phyloP scores from a whole-genome alignment of 176 grass and related monocot species.

The Triticum timopheevii region DNA sequence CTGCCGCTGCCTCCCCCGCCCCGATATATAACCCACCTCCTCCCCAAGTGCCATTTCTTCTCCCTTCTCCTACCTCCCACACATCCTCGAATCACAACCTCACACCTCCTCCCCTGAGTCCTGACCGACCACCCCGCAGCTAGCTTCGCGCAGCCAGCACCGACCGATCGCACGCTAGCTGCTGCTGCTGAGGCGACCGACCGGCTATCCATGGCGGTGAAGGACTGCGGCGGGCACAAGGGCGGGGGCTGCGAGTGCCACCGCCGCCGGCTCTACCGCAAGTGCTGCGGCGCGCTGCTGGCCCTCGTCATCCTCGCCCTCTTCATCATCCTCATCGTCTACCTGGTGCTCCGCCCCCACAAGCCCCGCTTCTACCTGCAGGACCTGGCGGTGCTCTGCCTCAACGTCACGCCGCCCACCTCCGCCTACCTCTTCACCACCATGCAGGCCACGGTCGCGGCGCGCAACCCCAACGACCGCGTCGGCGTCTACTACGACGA shows the following conservation, averaged over 20 bases:
- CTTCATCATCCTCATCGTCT: slow-evolving; percentile 46
- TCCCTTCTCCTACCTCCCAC: neutral
- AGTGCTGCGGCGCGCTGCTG: neutral
- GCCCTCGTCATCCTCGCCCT: neutral
- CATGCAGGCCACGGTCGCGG: slow-evolving; percentile 52
- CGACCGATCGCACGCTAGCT: neutral
- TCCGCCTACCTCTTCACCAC: slow-evolving; percentile 64
- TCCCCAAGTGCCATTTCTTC: neutral
- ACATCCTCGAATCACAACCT: neutral
- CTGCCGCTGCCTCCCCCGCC: neutral
- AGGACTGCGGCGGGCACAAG: slow-evolving; percentile 58
- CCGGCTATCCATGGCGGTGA: slow-evolving; percentile 16
- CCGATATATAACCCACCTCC: slow-evolving; percentile 24
- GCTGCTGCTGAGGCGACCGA: neutral
- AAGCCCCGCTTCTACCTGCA: slow-evolving; percentile 78
- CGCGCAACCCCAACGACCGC: slow-evolving; percentile 45
- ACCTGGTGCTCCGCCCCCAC: slow-evolving; percentile 55
- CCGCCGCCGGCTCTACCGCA: neutral
- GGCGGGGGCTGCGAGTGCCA: slow-evolving; percentile 35
- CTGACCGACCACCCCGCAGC: too few species aligned
- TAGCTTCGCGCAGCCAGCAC: neutral
- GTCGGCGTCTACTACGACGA: slow-evolving; percentile 79
- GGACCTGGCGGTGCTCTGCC: slow-evolving; percentile 61
- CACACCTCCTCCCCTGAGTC: neutral
- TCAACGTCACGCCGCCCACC: slow-evolving; percentile 69